Conservation (phyloP, 208 protist genomes). For the Trichomonas tenax region DNA sequence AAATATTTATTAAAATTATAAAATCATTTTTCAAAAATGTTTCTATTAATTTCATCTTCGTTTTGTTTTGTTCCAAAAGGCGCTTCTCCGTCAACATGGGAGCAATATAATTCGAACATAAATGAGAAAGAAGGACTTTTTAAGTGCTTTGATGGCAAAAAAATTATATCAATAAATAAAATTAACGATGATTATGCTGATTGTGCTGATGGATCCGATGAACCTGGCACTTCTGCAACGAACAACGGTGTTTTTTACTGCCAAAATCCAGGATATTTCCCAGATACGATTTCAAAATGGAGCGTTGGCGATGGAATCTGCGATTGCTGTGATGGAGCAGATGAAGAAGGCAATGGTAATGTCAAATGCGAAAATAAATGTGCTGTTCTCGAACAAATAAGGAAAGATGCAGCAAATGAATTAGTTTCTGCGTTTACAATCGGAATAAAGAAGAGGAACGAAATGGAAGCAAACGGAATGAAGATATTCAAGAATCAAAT, state of each 20-base stretch:
- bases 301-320: conserved; percentile 17
- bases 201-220: neutral
- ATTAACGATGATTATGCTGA: neutral
- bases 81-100: neutral
- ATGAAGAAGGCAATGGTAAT: neutral
- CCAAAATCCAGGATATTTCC: neutral
- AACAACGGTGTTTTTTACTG: neutral
- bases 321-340: conserved; percentile 1
- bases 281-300: neutral
- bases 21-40: too few species aligned
- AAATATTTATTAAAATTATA: too few species aligned
- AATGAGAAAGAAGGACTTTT: neutral
- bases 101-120: neutral
- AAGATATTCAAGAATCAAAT: neutral
- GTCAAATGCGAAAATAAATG: neutral
- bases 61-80: neutral
- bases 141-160: neutral
- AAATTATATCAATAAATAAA: neutral
- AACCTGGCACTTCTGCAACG: neutral
- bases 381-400: neutral
- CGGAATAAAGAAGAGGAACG: neutral
- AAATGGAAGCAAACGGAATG: neutral
- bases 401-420: neutral
- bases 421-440: neutral
- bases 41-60: too few species aligned